Evolutionary conservation across 139 green algal species (phyloP), one percentile per base, ranked within the genome.

Genomic region (Astrephomene gubernaculifera): DNA sequence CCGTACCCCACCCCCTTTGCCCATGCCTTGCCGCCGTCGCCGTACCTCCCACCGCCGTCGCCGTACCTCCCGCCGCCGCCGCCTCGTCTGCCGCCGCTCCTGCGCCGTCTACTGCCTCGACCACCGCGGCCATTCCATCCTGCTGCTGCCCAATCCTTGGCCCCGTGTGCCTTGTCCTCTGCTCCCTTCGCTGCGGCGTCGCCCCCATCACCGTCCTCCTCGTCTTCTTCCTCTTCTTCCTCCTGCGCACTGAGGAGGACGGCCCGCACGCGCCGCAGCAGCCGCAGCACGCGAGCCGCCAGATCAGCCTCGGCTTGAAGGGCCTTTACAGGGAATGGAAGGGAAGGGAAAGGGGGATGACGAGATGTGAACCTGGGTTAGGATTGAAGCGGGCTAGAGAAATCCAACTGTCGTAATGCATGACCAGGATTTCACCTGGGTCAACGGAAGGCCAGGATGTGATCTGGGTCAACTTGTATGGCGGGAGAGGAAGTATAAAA

Each of bases 1-100:
- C 78, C 78, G 43, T 84, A 84, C 1, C 78, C 78, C 21, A 84
- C 78, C 43, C 78, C 78, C 64, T 84, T 84, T 24, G 78, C 78
- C 78, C 78, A 84, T 1, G 78, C 78, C 24, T 65, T 27, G 24
- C 17, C 24, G 24, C 60, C 61, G 2, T 25, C 31, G 60, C 41
- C 36, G n/a, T n/a, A n/a, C n/a, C n/a, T n/a, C n/a, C n/a, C n/a
- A n/a, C n/a, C n/a, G n/a, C n/a, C n/a, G n/a, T n/a, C n/a, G n/a
- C n/a, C n/a, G n/a, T n/a, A n/a, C n/a, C n/a, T n/a, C n/a, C n/a
- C n/a, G 27, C 57, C 74, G 70, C 10, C 69, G 69, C 22, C 49
- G 33, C 73, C 36, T 81, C 39, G 10, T 22, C 70, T 1, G 24
- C 70, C 70, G 44, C 41, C 21, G 10, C 71, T n/a, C 19, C 71